Evolutionary conservation across 2,329 filamentous ascomycete species (phyloP).

Genomic region (Monascus ruber): DNA sequence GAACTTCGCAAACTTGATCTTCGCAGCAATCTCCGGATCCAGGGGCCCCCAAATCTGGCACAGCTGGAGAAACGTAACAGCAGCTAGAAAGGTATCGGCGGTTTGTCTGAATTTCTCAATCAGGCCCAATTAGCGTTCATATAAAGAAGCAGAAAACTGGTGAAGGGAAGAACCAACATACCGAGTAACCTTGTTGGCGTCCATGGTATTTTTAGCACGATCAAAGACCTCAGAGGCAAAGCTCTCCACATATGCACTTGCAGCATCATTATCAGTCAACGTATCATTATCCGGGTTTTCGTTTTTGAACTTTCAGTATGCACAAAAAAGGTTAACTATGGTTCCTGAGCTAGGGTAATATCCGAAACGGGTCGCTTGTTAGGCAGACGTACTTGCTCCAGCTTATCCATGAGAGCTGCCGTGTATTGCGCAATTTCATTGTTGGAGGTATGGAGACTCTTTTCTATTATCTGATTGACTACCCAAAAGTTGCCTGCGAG

Average conservation of each 20-base stretch:
- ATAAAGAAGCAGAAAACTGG: neutral
- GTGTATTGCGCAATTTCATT: slow-evolving; percentile 73
- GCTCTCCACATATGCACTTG: slow-evolving; percentile 85
- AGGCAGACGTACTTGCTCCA: slow-evolving; percentile 54
- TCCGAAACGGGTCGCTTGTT: neutral
- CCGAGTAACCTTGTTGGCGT: slow-evolving; percentile 73
- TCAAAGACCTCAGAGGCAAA: slow-evolving; percentile 84
- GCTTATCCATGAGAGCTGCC: slow-evolving; percentile 73
- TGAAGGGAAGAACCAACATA: slow-evolving; percentile 24
- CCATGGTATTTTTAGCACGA: slow-evolving; percentile 69
- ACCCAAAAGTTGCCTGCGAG: slow-evolving; percentile 73
- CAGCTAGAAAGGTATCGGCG: slow-evolving; percentile 84
- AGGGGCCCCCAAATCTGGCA: slow-evolving; percentile 69
- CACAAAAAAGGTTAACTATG: slow-evolving; percentile 1
- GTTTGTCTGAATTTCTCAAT: slow-evolving; percentile 54
- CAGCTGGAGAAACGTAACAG: slow-evolving; percentile 83
- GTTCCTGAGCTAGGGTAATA: neutral
- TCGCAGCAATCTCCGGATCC: slow-evolving; percentile 65
- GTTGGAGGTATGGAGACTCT: slow-evolving; percentile 65
- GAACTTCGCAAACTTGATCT: slow-evolving; percentile 95
- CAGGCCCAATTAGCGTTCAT: neutral
- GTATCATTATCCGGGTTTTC: slow-evolving; percentile 69
- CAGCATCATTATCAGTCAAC: slow-evolving; percentile 71
- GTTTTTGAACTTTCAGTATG: slow-evolving; percentile 48
- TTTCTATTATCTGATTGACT: slow-evolving; percentile 78